These are phyloP conservation scores for Penicillium samsonianum DNA, from an alignment of 495 filamentous ascomycete species.

Conservation along the genomic window DNA sequence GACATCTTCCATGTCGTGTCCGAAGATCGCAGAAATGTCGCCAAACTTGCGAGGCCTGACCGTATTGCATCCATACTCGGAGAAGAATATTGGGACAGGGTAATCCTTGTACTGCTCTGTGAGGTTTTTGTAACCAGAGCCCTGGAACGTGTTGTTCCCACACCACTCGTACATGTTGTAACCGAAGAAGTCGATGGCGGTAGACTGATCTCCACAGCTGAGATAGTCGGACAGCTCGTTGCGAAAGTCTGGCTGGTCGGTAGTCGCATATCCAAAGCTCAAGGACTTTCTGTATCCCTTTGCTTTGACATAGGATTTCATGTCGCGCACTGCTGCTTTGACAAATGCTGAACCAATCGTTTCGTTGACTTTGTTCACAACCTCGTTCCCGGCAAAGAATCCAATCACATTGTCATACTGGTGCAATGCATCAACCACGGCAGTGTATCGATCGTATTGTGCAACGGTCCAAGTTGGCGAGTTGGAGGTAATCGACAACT, in stretches of 20 bases:
- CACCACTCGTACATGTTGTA: conserved; percentile 99
- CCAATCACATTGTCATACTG: conserved; percentile 83
- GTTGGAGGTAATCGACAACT: conserved; percentile 79
- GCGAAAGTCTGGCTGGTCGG: conserved; percentile 80
- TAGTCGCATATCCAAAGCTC: conserved; percentile 90
- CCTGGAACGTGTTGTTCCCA: conserved; percentile 66
- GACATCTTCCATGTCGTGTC: conserved; percentile 74
- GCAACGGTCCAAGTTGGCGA: conserved; percentile 71
- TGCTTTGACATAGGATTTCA: conserved; percentile 81
- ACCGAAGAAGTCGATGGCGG: conserved; percentile 89
- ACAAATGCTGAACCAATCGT: conserved; percentile 86
- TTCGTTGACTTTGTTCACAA: conserved; percentile 70
- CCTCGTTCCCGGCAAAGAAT: conserved; percentile 96
- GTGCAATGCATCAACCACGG: conserved; percentile 73
- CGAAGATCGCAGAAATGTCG: conserved; percentile 79
- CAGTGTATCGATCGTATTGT: conserved; percentile 74
- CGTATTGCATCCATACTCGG: conserved; percentile 93
- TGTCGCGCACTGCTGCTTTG: conserved; percentile 92
- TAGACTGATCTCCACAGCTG: conserved; percentile 70
- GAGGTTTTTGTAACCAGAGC: conserved; percentile 74
- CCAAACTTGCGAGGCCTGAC: conserved; percentile 74
- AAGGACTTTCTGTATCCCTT: conserved; percentile 70
- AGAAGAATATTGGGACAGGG: conserved; percentile 90
- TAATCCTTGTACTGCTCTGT: conserved; percentile 81
- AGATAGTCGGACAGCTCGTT: conserved; percentile 79